Base-by-base conservation (phyloP, 371 early-diverging fungal genomes). In the Lichtheimia ramosa region DNA sequence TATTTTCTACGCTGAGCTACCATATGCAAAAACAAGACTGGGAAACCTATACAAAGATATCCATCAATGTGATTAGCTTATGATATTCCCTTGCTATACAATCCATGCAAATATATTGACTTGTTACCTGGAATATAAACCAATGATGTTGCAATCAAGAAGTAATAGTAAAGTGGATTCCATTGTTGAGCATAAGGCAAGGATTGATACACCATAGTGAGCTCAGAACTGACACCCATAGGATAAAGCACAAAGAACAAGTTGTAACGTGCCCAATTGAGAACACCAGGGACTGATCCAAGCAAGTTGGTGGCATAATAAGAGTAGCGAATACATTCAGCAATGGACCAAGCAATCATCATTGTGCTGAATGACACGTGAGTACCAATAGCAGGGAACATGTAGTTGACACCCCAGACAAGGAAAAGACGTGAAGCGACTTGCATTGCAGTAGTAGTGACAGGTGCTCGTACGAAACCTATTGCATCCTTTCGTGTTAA, bases 341-440 rank as follows among this genome's bases (percentile, higher is more conserved):
- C 93, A 62, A 97, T 79, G 46, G 82, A 85, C 97, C 97, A 97
- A 15, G 96, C 95, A 59, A 90, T 69, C n/a, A 90, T 79, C 95
- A 96, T 95, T 43, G 90, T 83, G 40, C 89, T 81, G 62, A 89
- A 89, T 10, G 85, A 85, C 73, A 84, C 82, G 56, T 87, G 85
- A 0, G 79, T 65, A 40, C 81, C 84, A 49, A 90, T 84, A 69
- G 81, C 71, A 42, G 86, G 82, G 62, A 92, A 92, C 34, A 79
- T 51, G 42, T 86, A 82, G 61, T 89, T 78, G 28, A 92, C 83
- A 34, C 85, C 89, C 92, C 94, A 94, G 16, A 92, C 92, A 7
- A 97, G 75, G 46, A 92, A 79, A 39, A 96, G 75, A 4, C 97
- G 88, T 27, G 95, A 95, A 51, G 83, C 79, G 16, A 97, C 94